These are phyloP conservation scores for Vaccinium macrocarpon DNA, from an alignment of 148 eudicot genomes.

Conservation along the genomic window DNA sequence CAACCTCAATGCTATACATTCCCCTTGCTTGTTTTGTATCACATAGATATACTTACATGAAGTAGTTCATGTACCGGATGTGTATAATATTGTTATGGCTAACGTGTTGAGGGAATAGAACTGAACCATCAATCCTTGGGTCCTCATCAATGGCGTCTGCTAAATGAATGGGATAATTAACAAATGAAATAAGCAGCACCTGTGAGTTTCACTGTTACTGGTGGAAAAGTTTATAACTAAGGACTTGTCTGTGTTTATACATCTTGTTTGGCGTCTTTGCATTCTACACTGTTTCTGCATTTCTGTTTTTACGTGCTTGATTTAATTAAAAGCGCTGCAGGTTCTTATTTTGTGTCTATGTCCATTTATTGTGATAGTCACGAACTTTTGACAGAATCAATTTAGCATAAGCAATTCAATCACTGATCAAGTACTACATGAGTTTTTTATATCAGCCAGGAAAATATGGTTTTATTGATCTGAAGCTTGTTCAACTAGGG, in stretches of 20 bases:
- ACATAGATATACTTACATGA: background rate
- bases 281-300: background rate
- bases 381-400: background rate
- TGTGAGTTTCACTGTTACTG: background rate
- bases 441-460: background rate
- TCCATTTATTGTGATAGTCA: background rate
- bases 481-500: constrained; percentile 1
- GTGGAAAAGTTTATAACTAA: background rate
- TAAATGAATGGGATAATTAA: background rate
- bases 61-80: background rate
- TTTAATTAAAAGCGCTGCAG: background rate
- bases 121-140: background rate
- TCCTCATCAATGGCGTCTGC: background rate
- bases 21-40: background rate
- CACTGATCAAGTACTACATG: background rate
- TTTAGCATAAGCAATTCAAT: background rate
- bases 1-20: background rate
- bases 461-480: background rate
- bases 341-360: background rate
- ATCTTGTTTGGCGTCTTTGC: background rate
- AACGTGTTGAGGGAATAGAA: background rate
- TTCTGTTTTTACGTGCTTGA: background rate
- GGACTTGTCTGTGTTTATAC: background rate
- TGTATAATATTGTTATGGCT: background rate
- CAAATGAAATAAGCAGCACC: background rate